phyloP scores from a whole-genome alignment of 2,329 filamentous ascomycete genomes.

The Myrmaecium sp. region DNA sequence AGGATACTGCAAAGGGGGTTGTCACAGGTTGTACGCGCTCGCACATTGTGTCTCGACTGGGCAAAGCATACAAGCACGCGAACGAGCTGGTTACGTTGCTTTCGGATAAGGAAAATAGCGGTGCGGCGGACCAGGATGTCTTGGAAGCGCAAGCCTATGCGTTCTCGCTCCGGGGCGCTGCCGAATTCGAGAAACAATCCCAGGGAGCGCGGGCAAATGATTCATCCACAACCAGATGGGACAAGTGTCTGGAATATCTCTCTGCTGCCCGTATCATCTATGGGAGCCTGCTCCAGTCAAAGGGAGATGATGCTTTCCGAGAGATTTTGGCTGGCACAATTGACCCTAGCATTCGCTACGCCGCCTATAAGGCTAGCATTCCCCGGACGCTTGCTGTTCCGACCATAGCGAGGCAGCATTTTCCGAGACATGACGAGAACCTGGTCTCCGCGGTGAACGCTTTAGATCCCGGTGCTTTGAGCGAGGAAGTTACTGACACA shows the following conservation, averaged over 20 bases:
- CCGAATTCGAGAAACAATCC: conserved; percentile 70
- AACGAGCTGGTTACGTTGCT: conserved; percentile 50
- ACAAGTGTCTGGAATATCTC: conserved; percentile 57
- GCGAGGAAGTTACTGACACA: conserved; percentile 31
- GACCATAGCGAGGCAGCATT: conserved; percentile 61
- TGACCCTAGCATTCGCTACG: conserved; percentile 86
- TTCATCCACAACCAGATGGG: conserved; percentile 42
- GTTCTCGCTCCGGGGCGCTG: conserved; percentile 56
- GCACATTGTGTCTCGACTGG: conserved; percentile 75
- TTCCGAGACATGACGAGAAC: conserved; percentile 46
- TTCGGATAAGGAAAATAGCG: conserved; percentile 42
- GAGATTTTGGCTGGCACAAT: conserved; percentile 74
- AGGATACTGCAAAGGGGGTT: conserved; percentile 54
- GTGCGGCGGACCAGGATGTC: conserved; percentile 52
- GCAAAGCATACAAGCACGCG: conserved; percentile 60
- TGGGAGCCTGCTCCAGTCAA: conserved; percentile 49
- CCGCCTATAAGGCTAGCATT: conserved; percentile 79
- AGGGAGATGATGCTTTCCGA: conserved; percentile 62
- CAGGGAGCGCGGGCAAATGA: conserved; percentile 23
- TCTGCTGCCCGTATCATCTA: conserved; percentile 70
- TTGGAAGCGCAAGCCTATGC: conserved; percentile 79
- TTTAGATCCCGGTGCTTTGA: conserved; percentile 39
- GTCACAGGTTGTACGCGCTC: conserved; percentile 65
- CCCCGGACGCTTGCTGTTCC: conserved; percentile 71
- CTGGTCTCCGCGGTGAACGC: conserved; percentile 53